A percentile compares a stretch with the other conserved stretches of the same genome.
These are phyloP conservation scores for Apiotrichum siamense DNA, from an alignment of 1,284 basidiomycete species.

Conservation along the genomic window DNA sequence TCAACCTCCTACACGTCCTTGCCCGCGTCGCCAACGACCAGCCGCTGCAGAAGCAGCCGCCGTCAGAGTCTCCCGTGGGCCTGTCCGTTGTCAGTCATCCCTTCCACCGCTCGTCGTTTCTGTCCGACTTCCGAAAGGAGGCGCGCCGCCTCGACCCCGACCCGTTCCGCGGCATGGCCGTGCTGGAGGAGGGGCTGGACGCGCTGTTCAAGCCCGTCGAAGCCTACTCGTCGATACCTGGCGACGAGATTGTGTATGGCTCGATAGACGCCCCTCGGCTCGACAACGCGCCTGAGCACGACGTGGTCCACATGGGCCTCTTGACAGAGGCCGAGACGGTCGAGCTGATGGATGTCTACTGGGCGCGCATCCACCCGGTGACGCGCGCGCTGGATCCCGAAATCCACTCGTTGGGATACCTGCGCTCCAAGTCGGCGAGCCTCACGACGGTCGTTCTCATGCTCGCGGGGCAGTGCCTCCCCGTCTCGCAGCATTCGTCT, in stretches of 20 bases:
- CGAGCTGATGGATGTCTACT: constrained; percentile 14
- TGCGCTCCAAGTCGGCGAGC: constrained; percentile 10
- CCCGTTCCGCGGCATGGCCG: constrained; percentile 17
- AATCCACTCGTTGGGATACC: constrained; percentile 15
- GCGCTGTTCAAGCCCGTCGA: background rate
- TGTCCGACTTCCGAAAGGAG: constrained; percentile 10
- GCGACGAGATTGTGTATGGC: constrained; percentile 16
- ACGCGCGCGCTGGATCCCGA: constrained; percentile 10
- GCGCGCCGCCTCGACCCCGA: constrained; percentile 15
- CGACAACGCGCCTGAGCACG: constrained; percentile 11
- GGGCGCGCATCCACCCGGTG: constrained; percentile 14
- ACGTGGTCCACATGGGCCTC: constrained; percentile 5
- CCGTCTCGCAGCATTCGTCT: constrained; percentile 15
- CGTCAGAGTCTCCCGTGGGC: background rate
- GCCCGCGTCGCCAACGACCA: constrained; percentile 18
- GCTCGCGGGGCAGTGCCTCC: constrained; percentile 15
- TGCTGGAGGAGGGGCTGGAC: constrained; percentile 12
- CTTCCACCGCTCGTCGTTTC: constrained; percentile 13
- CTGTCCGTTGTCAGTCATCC: background rate
- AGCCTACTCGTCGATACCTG: background rate
- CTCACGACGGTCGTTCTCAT: constrained; percentile 12
- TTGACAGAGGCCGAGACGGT: constrained; percentile 8
- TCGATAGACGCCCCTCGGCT: constrained; percentile 18
- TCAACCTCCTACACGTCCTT: constrained; percentile 21
- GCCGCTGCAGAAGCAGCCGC: background rate